A percentile compares a stretch with the other conserved stretches of the same genome.
phyloP scores from a whole-genome alignment of 306 rosid genomes.

The Rubus parviflorus region DNA sequence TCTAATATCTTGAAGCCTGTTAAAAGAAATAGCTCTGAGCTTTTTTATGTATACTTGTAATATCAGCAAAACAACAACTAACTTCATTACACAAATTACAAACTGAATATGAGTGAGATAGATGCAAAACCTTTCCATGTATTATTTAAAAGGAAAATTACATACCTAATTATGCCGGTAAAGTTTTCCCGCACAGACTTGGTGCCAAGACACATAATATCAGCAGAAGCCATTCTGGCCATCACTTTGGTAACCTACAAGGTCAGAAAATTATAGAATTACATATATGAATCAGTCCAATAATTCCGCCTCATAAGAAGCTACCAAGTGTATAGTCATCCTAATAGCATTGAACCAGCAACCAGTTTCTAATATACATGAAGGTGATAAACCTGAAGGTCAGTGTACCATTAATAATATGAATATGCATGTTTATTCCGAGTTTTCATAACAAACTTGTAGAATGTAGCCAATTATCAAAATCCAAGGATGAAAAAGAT shows the following conservation, averaged over 20 bases:
- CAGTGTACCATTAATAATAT: not conserved
- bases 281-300: not conserved
- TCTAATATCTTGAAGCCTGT: constrained; percentile 94
- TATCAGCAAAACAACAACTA: not conserved
- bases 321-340: not conserved
- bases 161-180: constrained; percentile 73
- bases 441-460: not conserved
- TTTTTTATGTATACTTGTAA: not conserved
- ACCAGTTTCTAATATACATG: not conserved
- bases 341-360: not conserved
- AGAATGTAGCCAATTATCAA: not conserved
- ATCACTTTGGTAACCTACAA: constrained; percentile 78
- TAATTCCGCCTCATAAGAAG: not conserved
- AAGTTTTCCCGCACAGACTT: constrained; percentile 79
- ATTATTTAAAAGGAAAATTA: not conserved
- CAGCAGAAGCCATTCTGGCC: constrained; percentile 69
- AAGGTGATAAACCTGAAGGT: not conserved
- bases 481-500: not conserved
- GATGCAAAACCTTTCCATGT: not conserved
- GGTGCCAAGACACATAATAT: constrained; percentile 86
- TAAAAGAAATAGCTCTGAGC: constrained; percentile 15
- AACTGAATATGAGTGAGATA: not conserved
- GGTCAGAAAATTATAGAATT: not conserved
- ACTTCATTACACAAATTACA: constrained; percentile 7
- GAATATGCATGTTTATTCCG: not conserved